A percentile compares a stretch with the other conserved stretches of the same genome.
These are phyloP conservation scores for Hortaea werneckii DNA, from an alignment of 2,329 filamentous ascomycete genomes.

Conservation along the genomic window DNA sequence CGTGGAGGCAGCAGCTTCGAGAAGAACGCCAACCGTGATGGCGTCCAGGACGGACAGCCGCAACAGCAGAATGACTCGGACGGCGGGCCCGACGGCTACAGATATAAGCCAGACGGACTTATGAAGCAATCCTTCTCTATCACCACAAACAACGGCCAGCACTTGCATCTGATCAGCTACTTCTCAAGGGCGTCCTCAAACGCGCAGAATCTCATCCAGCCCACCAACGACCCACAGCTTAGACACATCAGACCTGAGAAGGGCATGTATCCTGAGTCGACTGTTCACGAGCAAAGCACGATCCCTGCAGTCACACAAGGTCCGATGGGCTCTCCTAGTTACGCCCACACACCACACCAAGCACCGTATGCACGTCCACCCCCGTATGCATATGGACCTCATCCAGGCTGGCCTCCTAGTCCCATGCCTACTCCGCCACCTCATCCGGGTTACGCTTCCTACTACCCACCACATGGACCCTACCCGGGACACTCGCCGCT, in stretches of 20 bases:
- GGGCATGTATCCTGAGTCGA: slow-evolving; percentile 95
- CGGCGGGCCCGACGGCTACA: slow-evolving; percentile 71
- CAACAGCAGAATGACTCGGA: slow-evolving; percentile 75
- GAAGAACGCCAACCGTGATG: slow-evolving; percentile 55
- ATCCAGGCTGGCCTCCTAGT: slow-evolving; percentile 33
- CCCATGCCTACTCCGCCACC: slow-evolving; percentile 32
- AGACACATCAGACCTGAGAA: slow-evolving; percentile 78
- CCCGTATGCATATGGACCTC: slow-evolving; percentile 27
- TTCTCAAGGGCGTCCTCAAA: slow-evolving; percentile 72
- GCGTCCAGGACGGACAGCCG: slow-evolving; percentile 40
- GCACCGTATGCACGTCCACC: slow-evolving; percentile 29
- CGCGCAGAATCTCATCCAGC: slow-evolving; percentile 64
- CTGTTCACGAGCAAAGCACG: slow-evolving; percentile 72
- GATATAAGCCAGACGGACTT: slow-evolving; percentile 90
- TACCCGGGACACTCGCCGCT: slow-evolving; percentile 19
- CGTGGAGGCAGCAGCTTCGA: slow-evolving; percentile 63
- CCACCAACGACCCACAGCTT: slow-evolving; percentile 68
- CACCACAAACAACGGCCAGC: slow-evolving; percentile 79
- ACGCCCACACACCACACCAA: slow-evolving; percentile 42
- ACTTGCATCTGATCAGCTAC: slow-evolving; percentile 96
- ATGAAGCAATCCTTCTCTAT: slow-evolving; percentile 99
- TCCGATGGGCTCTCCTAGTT: slow-evolving; percentile 52
- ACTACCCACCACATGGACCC: slow-evolving; percentile 20
- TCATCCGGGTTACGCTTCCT: slow-evolving; percentile 24
- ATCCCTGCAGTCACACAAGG: slow-evolving; percentile 72